Percentiles rank a stretch among this genome's conserved stretches.
These are phyloP conservation scores for Mycena epipterygia DNA, from an alignment of 768 basidiomycete species.

Conservation along the genomic window DNA sequence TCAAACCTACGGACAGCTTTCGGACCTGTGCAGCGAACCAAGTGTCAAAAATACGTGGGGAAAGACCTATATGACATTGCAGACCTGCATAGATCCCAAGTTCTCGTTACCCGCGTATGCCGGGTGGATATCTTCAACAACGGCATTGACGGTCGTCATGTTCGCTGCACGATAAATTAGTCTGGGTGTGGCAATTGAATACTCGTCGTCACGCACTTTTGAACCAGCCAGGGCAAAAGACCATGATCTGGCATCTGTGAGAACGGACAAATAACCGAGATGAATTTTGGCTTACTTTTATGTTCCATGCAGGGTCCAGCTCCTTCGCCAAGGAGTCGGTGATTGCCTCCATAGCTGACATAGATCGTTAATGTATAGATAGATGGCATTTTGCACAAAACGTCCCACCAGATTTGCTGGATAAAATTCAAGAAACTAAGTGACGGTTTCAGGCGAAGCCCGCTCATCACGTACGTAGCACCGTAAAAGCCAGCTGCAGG, in stretches of 20 bases:
- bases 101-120: conserved; percentile 27
- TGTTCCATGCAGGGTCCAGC: conserved; percentile 61
- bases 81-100: conserved; percentile 37
- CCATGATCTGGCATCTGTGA: conserved; percentile 6
- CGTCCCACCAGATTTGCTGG: conserved; percentile 29
- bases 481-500: conserved; percentile 46
- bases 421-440: conserved; percentile 17
- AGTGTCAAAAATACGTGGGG: background rate
- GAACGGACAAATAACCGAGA: background rate
- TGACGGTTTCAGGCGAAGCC: conserved; percentile 17
- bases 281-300: conserved; percentile 56
- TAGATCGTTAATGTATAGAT: background rate
- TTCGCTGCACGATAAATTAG: conserved; percentile 23
- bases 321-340: conserved; percentile 55
- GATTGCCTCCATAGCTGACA: conserved; percentile 52
- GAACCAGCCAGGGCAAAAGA: conserved; percentile 35
- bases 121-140: conserved; percentile 26
- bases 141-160: conserved; percentile 27
- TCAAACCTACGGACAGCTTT: background rate
- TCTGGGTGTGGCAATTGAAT: background rate
- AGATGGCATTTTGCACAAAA: background rate
- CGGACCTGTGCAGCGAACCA: conserved; percentile 21
- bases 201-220: conserved; percentile 17
- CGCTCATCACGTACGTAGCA: conserved; percentile 34
- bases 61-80: background rate